Base-by-base conservation (phyloP, 2,329 filamentous ascomycete genomes). In the Zasmidium citrigriseum region DNA sequence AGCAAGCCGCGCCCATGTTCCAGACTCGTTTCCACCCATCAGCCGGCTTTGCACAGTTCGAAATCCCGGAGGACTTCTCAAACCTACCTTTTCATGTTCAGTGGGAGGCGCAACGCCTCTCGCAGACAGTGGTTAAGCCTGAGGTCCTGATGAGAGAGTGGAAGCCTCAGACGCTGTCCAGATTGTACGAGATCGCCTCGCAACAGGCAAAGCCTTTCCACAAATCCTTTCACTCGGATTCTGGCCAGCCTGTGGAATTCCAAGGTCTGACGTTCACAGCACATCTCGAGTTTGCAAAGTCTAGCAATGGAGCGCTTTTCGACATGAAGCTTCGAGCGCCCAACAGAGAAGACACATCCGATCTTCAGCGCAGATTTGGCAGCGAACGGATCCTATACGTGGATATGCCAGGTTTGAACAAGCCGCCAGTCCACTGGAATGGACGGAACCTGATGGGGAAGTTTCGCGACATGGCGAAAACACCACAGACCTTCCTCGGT, bases 321-420 rank as follows among this genome's bases (percentile, higher is more conserved):
- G 50, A 63, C 2, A 27, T 71, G 4, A 55, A 60, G 0, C 57
- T 72, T 12, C 46, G 64, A 10, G 54, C 60, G 5, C 60, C 68
- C 2, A 48, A 60, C 10, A 51, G 47, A 14, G 68, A 70, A n/a
- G 60, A 47, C 7, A 60, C 63, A 2, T 65, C 57, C 46, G 52
- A 62, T 4, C 51, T 73, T 9, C 67, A 73, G 46, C 67, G 71
- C 1, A 57, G 52, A 16, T 71, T 70, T 27, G 73, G 72, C 1
- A 66, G 72, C 3, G 72, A 79, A 57, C 72, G 78, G 0, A 77
- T 81, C 20, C 62, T 81, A 1, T 76, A 76, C 44, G 57, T 80
- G 2, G 68, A 71, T 2, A 52, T 75, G 1, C 76, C 77, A 0
- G 57, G 64, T 2, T 65, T 75, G 14, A 53, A 63, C 1, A 63